Evolutionary conservation across 1,284 basidiomycete genomes (phyloP).

Genomic region (Ganoderma sinense): DNA sequence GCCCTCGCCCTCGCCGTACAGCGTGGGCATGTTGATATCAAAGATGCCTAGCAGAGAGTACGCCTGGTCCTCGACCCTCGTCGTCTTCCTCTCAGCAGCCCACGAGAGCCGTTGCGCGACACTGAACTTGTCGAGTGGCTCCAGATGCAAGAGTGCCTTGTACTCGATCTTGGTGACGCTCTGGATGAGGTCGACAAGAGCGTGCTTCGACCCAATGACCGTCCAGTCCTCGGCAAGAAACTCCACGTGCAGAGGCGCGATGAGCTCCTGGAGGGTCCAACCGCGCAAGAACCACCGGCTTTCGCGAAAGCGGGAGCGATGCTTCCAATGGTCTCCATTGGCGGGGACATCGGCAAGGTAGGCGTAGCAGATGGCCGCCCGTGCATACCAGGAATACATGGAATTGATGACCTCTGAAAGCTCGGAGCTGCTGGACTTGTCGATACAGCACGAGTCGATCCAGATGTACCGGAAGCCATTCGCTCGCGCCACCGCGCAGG

Average conservation of each 20-base stretch:
- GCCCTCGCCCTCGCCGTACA: background rate
- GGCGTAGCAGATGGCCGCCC: background rate
- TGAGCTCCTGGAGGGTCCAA: background rate
- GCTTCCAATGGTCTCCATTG: background rate
- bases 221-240: background rate
- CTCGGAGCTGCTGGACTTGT: background rate
- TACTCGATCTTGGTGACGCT: background rate
- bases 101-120: background rate
- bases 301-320: background rate
- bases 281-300: background rate
- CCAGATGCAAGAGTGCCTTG: background rate
- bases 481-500: background rate
- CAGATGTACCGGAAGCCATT: background rate
- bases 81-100: background rate
- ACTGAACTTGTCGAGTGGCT: background rate
- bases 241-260: background rate
- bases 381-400: background rate
- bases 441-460: constrained; percentile 2
- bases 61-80: background rate
- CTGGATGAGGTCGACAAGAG: background rate
- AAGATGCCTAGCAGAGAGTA: background rate
- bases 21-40: background rate
- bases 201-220: background rate
- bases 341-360: background rate
- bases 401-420: background rate